Conservation (phyloP, 768 basidiomycete species). For the Pleurotus citrinopileatus region DNA sequence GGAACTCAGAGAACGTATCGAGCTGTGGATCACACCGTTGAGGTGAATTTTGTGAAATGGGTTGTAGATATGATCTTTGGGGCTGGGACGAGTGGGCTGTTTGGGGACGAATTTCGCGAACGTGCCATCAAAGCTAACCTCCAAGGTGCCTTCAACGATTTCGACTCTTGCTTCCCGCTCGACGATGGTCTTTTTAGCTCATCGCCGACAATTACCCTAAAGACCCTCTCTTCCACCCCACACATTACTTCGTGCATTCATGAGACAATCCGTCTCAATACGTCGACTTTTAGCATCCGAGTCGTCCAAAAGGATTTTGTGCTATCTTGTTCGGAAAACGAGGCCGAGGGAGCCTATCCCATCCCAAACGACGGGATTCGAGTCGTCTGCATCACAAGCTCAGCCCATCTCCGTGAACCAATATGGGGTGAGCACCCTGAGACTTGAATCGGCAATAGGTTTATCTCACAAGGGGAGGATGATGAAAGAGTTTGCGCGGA, state of each 20-base stretch:
- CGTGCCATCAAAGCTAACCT: neutral
- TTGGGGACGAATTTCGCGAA: constrained; percentile 6
- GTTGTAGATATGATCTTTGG: constrained; percentile 3
- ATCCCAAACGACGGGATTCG: neutral
- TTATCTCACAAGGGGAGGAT: neutral
- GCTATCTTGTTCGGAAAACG: neutral
- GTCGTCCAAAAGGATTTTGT: constrained; percentile 8
- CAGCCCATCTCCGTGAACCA: neutral
- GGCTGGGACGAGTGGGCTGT: constrained; percentile 1
- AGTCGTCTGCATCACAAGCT: constrained; percentile 1
- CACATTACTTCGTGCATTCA: neutral
- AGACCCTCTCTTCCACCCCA: constrained; percentile 4
- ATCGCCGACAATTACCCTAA: neutral
- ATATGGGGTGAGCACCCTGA: constrained; percentile 3
- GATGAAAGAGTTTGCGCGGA: neutral
- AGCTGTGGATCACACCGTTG: neutral
- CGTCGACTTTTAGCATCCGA: constrained; percentile 10
- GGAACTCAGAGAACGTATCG: neutral
- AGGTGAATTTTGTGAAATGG: neutral
- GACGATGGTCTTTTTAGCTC: too few species aligned
- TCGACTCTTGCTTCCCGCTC: constrained; percentile 3
- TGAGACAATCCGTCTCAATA: constrained; percentile 4
- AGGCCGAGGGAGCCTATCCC: neutral
- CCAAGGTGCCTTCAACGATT: neutral
- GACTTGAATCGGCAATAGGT: constrained; percentile 1